Evolutionary conservation across 306 rosid genomes (phyloP).

Genomic region (Betula pendula): DNA sequence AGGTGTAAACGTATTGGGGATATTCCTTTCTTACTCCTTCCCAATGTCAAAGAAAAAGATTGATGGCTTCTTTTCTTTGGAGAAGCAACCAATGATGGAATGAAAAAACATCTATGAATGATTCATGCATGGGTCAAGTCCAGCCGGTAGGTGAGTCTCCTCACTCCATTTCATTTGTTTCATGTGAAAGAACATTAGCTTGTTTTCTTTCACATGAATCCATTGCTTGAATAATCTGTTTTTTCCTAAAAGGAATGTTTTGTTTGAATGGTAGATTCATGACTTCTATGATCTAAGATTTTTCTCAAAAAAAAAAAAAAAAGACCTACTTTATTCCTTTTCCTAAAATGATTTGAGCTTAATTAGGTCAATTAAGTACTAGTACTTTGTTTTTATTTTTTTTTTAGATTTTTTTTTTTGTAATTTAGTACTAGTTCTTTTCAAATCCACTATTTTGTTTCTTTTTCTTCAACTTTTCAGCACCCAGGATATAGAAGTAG

Average conservation of each 20-base stretch:
- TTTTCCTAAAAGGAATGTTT: neutral
- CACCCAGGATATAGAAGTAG: no score
- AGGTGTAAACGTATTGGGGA: neutral
- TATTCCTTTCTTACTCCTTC: neutral
- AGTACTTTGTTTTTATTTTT: no score
- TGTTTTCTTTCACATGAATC: neutral
- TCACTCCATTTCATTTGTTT: neutral
- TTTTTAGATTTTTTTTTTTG: no score
- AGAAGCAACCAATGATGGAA: neutral
- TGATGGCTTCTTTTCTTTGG: neutral
- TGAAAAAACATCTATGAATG: neutral
- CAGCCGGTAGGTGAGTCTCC: neutral
- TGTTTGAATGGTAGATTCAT: neutral
- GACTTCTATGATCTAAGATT: neutral
- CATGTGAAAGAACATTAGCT: neutral
- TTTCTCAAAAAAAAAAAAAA: neutral
- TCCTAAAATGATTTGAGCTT: neutral
- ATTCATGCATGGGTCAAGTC: neutral
- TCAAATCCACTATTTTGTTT: neutral
- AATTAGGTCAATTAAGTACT: neutral
- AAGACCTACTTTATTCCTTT: neutral
- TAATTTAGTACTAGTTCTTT: no score
- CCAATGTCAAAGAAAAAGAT: neutral
- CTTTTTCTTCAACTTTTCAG: neutral
- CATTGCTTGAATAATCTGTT: neutral